Evolutionary conservation across 1,284 basidiomycete species (phyloP).

Genomic region (Trametes pubescens): DNA sequence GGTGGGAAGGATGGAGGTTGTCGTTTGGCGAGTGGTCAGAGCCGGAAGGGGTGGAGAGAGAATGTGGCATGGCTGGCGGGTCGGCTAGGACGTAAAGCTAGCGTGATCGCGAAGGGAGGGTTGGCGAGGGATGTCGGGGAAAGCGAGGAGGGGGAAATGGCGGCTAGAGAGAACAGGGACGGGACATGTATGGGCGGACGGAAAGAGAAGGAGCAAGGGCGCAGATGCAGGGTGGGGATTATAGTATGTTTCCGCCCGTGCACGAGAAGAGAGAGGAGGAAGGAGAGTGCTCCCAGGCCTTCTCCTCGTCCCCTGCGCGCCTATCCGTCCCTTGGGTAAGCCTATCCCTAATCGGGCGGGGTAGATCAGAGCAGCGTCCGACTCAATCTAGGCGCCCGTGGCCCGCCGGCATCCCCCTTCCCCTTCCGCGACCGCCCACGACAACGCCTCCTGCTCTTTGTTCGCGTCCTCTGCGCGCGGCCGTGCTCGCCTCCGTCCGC

Average conservation of each 20-base stretch:
- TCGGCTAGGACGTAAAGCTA: conserved; percentile 30
- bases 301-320: conserved; percentile 3
- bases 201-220: not conserved
- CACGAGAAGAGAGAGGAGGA: not conserved
- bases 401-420: conserved; percentile 15
- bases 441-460: not conserved
- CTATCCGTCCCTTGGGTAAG: conserved; percentile 10
- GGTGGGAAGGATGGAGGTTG: conserved; percentile 25
- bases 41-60: conserved; percentile 10
- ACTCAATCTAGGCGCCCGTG: conserved; percentile 34
- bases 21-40: conserved; percentile 16
- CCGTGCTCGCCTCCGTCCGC: not conserved
- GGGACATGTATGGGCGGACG: conserved; percentile 2
- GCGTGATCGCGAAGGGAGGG: conserved; percentile 23
- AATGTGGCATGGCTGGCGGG: conserved; percentile 21
- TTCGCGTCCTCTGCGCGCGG: not conserved
- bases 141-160: not conserved
- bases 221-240: not conserved
- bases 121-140: conserved; percentile 14
- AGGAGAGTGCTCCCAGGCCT: not conserved
- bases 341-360: conserved; percentile 18
- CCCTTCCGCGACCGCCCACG: not conserved
- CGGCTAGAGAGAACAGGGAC: not conserved
- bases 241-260: conserved; percentile 3
- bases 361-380: conserved; percentile 22